Conservation (phyloP, 495 filamentous ascomycete genomes). For the Bacidia gigantensis region DNA sequence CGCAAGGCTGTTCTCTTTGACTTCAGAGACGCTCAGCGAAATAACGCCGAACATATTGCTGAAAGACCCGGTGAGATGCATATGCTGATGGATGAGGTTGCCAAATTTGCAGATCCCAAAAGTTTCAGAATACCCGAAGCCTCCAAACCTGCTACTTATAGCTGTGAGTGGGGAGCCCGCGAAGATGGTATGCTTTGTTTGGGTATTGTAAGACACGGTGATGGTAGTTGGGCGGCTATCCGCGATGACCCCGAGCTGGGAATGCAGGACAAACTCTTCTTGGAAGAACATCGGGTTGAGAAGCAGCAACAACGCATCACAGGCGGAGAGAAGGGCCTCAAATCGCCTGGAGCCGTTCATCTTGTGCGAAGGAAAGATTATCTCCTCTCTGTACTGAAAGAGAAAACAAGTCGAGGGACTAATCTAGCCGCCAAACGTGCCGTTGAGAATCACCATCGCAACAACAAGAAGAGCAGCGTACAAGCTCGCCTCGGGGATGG, state of each 20-base stretch:
- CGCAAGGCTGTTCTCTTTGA: conserved; percentile 93
- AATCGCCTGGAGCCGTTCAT: conserved; percentile 91
- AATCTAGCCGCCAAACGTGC: conserved; percentile 56
- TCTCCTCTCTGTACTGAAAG: conserved; percentile 76
- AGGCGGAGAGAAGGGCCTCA: conserved; percentile 60
- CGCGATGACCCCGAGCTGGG: conserved; percentile 80
- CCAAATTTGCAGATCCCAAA: conserved; percentile 45
- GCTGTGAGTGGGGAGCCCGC: conserved; percentile 74
- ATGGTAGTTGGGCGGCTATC: conserved; percentile 86
- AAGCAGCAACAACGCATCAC: conserved; percentile 84
- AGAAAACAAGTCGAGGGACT: conserved; percentile 54
- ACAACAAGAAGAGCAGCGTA: conserved; percentile 51
- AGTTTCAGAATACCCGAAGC: conserved; percentile 85
- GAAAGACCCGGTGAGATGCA: conserved; percentile 81
- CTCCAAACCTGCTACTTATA: conserved; percentile 73
- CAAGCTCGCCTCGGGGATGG: conserved; percentile 23
- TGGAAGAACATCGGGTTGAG: conserved; percentile 96
- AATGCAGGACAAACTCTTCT: conserved; percentile 83
- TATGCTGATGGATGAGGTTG: conserved; percentile 60
- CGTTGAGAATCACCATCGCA: conserved; percentile 80
- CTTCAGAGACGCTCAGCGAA: conserved; percentile 75
- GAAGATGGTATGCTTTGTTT: conserved; percentile 97
- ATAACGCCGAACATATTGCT: conserved; percentile 88
- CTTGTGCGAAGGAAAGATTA: conserved; percentile 92
- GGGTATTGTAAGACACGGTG: conserved; percentile 83